Evolutionary conservation across 441 rosid species (phyloP).

Genomic region (Melianthus villosus): DNA sequence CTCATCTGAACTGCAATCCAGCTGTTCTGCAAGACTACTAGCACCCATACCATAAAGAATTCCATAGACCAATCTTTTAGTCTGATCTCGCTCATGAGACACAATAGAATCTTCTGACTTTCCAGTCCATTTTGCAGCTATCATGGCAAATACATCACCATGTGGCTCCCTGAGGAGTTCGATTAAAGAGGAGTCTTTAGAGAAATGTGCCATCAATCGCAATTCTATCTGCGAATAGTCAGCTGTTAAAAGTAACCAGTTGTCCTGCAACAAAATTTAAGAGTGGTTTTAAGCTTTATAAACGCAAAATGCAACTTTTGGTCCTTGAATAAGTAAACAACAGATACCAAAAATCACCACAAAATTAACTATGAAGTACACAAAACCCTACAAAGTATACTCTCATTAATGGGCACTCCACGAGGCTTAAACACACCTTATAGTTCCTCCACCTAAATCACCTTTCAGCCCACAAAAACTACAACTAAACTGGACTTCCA

Average conservation of each 20-base stretch:
- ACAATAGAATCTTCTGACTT: slow-evolving; percentile 43
- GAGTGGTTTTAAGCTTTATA: not conserved
- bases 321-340: no score
- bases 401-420: no score
- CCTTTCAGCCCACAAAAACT: no score
- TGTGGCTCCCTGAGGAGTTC: slow-evolving; percentile 60
- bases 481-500: no score
- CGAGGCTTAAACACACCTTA: no score
- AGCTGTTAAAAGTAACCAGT: slow-evolving; percentile 77
- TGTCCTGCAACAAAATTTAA: slow-evolving; percentile 45
- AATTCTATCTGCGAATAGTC: slow-evolving; percentile 97
- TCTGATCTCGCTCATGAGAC: slow-evolving; percentile 68
- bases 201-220: slow-evolving; percentile 90
- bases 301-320: no score
- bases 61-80: slow-evolving; percentile 85
- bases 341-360: no score
- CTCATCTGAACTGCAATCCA: slow-evolving; percentile 65
- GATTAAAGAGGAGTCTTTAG: slow-evolving; percentile 61
- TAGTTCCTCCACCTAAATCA: no score
- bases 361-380: no score
- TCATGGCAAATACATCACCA: slow-evolving; percentile 83
- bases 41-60: slow-evolving; percentile 99
- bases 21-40: slow-evolving; percentile 67
- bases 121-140: slow-evolving; percentile 83
- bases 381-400: no score